A percentile compares a stretch with the other conserved stretches of the same genome.
Conservation (phyloP, 2,329 filamentous ascomycete species). For the Simplicillium sp. region DNA sequence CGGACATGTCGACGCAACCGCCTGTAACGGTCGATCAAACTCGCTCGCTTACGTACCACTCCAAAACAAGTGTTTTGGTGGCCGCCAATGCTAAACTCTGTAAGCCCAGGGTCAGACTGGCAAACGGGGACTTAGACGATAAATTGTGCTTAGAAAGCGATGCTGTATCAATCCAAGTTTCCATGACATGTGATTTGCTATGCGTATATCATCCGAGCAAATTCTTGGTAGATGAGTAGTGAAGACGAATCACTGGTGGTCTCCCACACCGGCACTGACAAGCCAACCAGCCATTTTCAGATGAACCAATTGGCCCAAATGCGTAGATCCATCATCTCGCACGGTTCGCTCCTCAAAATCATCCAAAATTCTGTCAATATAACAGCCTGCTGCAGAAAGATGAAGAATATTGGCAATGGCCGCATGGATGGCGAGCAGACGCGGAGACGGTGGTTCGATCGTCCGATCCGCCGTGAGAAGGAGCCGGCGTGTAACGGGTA, state of each 20-base stretch:
- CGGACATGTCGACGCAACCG: conserved; percentile 35
- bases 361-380: conserved; percentile 39
- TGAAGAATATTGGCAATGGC: conserved; percentile 22
- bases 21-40: conserved; percentile 13
- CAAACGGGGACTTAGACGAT: too few relatives aligned
- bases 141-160: too few relatives aligned
- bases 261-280: neutral
- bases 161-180: too few relatives aligned
- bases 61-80: too few relatives aligned
- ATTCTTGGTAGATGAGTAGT: too few relatives aligned
- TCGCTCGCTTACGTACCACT: too few relatives aligned
- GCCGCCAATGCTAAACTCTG: too few relatives aligned
- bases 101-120: too few relatives aligned
- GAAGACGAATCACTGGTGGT: too few relatives aligned
- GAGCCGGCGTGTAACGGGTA: conserved; percentile 20
- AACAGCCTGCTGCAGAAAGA: conserved; percentile 18
- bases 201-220: too few relatives aligned
- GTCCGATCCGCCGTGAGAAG: conserved; percentile 14
- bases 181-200: too few relatives aligned
- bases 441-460: conserved; percentile 20
- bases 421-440: conserved; percentile 21
- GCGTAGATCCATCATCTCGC: conserved; percentile 2
- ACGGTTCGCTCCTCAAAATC: conserved; percentile 19
- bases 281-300: conserved; percentile 2
- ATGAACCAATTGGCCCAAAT: conserved; percentile 1